Evolutionary conservation across 306 rosid species (phyloP), one percentile per base, ranked within the genome.

Genomic region (Astragalus glycyphyllos): DNA sequence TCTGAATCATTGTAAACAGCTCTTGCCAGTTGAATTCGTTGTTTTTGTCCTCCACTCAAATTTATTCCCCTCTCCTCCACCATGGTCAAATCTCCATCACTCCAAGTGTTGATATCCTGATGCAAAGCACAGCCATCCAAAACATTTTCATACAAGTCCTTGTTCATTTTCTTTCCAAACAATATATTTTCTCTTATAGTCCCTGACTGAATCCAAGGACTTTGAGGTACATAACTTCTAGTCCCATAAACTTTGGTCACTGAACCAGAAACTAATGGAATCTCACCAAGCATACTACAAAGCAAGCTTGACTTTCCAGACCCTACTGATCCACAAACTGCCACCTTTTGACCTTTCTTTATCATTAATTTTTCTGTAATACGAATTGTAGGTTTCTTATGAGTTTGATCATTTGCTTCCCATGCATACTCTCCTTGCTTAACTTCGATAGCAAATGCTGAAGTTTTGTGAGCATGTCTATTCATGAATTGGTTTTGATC

Each of bases 41-140:
- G 98, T 72, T 93, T 93, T 65, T 93, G 90, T 15, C 98, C 98
- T 32, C 98, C 98, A 63, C 98, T 93, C 72, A 93, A 81, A 87
- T 93, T 93, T 72, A 88, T 70, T 60, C 98, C 98, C 76, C 97
- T 87, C 80, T 93, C 97, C 68, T 91, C 97, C 69, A 93, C 87
- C 17, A 79, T 71, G 11, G 84, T 85, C 77, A 89, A 77, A 78
- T 88, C 97, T 57, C 90, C 87, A 50, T 86, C 88, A 58, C 32
- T 67, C 98, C 98, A 93, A 62, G 68, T 60, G 73, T 81, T 80
- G 74, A 90, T 80, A 77, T 93, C 98, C 58, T 82, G 87, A 54
- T 85, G 62, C 80, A 93, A 73, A 64, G 98, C 98, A 85, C 97
- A 93, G 9, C 83, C 79, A 65, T 88, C 94, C 61, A 93, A 53